Evolutionary conservation across 768 basidiomycete species (phyloP).

Genomic region (Tulasnella sp.): DNA sequence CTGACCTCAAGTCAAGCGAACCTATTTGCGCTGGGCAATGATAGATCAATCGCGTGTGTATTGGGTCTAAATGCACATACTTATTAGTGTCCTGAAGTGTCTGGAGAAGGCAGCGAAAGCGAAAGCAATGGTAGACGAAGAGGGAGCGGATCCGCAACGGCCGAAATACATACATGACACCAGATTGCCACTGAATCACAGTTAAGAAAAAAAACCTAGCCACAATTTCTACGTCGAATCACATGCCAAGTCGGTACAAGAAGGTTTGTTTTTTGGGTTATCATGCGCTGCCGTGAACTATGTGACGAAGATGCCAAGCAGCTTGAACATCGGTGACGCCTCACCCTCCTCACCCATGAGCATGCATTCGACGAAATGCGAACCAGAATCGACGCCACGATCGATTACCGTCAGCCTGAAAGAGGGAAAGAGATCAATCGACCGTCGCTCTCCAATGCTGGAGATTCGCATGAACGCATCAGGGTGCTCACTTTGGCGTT

Average conservation of each 20-base stretch:
- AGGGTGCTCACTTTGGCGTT: conserved; percentile 50
- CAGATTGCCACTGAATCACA: not conserved
- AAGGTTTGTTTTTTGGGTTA: too few species aligned
- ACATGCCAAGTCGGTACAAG: not conserved
- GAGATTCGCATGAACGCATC: conserved; percentile 5
- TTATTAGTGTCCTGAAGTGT: too few species aligned
- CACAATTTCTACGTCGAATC: not conserved
- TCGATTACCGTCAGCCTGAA: conserved; percentile 76
- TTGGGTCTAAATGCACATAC: too few species aligned
- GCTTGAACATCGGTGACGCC: conserved; percentile 71
- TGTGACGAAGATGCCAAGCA: conserved; percentile 81
- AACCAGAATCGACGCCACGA: conserved; percentile 68
- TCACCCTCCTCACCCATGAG: conserved; percentile 79
- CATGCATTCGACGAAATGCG: conserved; percentile 88
- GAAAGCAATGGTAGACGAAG: too few species aligned
- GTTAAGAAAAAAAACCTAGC: not conserved
- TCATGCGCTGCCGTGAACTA: conserved; percentile 24
- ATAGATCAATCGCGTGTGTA: too few species aligned
- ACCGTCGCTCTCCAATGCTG: not conserved
- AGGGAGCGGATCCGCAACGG: too few species aligned
- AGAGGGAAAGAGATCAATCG: conserved; percentile 9
- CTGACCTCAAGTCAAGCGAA: too few species aligned
- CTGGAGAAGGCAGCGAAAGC: too few species aligned
- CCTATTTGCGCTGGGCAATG: too few species aligned
- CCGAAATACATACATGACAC: too few species aligned